Evolutionary conservation across 2,329 filamentous ascomycete genomes (phyloP), one percentile per base, ranked within the genome.

Genomic region (Alternaria ventricosa): DNA sequence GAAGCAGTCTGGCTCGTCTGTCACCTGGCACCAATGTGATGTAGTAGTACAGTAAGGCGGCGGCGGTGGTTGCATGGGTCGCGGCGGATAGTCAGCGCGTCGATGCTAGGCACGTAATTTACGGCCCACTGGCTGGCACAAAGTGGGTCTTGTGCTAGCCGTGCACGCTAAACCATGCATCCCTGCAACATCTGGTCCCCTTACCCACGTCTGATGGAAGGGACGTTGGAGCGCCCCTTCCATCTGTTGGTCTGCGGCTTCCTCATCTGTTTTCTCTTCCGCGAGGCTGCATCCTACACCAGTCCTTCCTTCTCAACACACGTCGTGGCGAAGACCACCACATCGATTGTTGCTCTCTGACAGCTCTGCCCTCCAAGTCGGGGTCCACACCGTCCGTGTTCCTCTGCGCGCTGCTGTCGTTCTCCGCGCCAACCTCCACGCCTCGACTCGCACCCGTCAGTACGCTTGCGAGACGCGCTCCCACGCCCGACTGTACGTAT

Each of bases 191-290:
- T 57, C 46, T 50, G 33, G 59, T 60, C 59, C 61, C 61, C 61
- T 63, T 55, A 63, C 61, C 61, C 61, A 63, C 56, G 49, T 53
- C 49, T 53, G 49, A 57, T 55, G 64, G 66, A 67, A 71, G 64
- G 69, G 72, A 65, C 69, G 69, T 72, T 72, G 66, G 64, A 68
- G 64, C 63, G 63, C 65, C 65, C 70, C 66, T 72, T 69, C 66
- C 63, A 62, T 66, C 71, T 68, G 64, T 68, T 69, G 64, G 68
- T 67, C 68, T 69, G 61, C 54, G 53, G 50, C 64, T 66, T 67
- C 68, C 64, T 71, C 71, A 65, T 72, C 65, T 71, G 60, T 45
- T 58, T 62, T 66, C 64, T 65, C 61, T 70, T 59, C 57, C 67
- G 67, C 65, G 66, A 70, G 67, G 58, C 65, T 64, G 60, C 63